Evolutionary conservation across 139 green algal species (phyloP).

Genomic region (Dunaliella primolecta): DNA sequence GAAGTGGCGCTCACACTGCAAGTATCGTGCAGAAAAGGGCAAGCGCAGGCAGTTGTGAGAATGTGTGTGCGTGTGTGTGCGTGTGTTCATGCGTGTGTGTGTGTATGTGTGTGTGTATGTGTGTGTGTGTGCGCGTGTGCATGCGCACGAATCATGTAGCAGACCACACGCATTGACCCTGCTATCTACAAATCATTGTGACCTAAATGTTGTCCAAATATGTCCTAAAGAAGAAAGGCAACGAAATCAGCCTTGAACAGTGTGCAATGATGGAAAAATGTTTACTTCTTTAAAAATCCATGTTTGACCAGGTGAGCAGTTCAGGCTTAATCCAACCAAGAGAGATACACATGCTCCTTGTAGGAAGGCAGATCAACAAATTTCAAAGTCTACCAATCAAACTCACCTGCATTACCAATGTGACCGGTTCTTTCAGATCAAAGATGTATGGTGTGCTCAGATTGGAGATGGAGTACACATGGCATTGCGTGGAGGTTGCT

Average conservation of each 20-base stretch:
- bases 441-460: constrained; percentile 73
- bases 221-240: no score
- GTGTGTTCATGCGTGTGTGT: background rate
- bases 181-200: no score
- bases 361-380: no score
- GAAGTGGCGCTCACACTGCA: constrained; percentile 55
- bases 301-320: no score
- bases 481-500: constrained; percentile 67
- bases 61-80: background rate
- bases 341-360: no score
- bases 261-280: no score
- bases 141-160: background rate
- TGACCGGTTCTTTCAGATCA: constrained; percentile 62
- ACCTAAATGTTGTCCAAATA: no score
- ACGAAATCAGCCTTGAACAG: no score
- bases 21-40: background rate
- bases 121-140: background rate
- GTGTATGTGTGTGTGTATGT: background rate
- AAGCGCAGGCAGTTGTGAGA: background rate
- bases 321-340: no score
- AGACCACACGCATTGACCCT: background rate
- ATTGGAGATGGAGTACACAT: constrained; percentile 64
- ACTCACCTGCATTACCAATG: constrained; percentile 50
- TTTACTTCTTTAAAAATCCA: no score
- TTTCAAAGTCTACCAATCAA: no score